phyloP scores from a whole-genome alignment of 2,329 filamentous ascomycete species.

The Beauveria varroae region DNA sequence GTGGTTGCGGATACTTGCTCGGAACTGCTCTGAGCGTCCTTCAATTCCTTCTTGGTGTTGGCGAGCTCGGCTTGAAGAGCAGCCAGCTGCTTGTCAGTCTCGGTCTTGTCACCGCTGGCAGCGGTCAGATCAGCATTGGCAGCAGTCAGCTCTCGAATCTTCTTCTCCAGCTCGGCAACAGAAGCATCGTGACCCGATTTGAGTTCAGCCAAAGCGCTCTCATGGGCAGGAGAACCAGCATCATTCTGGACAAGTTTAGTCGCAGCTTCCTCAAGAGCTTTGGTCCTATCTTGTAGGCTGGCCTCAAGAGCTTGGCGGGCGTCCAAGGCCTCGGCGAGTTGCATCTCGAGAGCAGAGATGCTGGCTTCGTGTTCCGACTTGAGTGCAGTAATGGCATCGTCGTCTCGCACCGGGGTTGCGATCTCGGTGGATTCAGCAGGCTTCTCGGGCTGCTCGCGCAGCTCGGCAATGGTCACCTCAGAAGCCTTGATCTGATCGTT shows the following conservation, averaged over 20 bases:
- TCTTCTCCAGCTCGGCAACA: conserved; percentile 43
- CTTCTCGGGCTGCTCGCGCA: conserved; percentile 42
- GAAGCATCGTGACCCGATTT: conserved; percentile 42
- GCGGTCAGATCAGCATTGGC: conserved; percentile 39
- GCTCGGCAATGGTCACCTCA: conserved; percentile 46
- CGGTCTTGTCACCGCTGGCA: conserved; percentile 36
- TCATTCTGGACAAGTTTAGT: conserved; percentile 40
- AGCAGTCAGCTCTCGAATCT: conserved; percentile 45
- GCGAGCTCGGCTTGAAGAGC: conserved; percentile 43
- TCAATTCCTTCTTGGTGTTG: conserved; percentile 35
- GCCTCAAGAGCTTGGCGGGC: conserved; percentile 41
- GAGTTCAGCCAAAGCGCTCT: conserved; percentile 42
- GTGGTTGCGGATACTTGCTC: neutral
- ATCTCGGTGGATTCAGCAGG: conserved; percentile 32
- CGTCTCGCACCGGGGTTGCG: conserved; percentile 28
- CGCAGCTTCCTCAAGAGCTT: conserved; percentile 28
- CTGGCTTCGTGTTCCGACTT: conserved; percentile 44
- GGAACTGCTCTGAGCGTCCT: neutral
- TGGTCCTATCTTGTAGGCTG: conserved; percentile 40
- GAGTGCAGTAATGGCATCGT: conserved; percentile 36
- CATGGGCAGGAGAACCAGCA: conserved; percentile 30
- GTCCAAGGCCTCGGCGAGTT: conserved; percentile 39
- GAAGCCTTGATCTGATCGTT: conserved; percentile 49
- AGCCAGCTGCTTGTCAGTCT: conserved; percentile 42
- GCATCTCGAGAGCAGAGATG: conserved; percentile 38